Evolutionary conservation across 352 stramenopile species (phyloP).

Genomic region (Pythium periplocum): DNA sequence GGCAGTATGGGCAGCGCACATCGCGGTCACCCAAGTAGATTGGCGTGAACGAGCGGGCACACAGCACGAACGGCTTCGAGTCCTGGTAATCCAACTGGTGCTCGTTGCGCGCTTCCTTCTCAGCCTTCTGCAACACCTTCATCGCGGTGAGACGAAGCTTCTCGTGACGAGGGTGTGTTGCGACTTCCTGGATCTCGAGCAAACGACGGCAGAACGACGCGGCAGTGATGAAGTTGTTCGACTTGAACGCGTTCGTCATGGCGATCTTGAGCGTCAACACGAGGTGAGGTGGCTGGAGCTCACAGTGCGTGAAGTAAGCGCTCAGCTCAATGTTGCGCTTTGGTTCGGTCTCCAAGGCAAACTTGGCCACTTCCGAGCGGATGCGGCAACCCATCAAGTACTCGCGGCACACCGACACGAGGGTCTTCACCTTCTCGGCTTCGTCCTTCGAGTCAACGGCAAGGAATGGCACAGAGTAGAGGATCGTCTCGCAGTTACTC

Average conservation of each 20-base stretch:
- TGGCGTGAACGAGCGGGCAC: constrained; percentile 92
- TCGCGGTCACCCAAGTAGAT: constrained; percentile 91
- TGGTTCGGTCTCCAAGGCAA: constrained; percentile 60
- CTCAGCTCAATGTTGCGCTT: constrained; percentile 95
- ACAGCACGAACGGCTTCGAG: constrained; percentile 94
- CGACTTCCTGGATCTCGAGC: constrained; percentile 97
- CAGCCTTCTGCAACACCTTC: constrained; percentile 98
- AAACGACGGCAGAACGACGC: constrained; percentile 98
- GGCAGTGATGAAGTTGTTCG: constrained; percentile 99
- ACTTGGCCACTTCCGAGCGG: constrained; percentile 80
- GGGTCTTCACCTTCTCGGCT: constrained; percentile 91
- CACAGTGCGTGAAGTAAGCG: constrained; percentile 99
- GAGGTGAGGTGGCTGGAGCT: constrained; percentile 97
- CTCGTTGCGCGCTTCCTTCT: constrained; percentile 98
- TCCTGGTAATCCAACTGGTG: constrained; percentile 97
- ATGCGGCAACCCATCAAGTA: constrained; percentile 98
- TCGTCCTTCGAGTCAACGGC: constrained; percentile 92
- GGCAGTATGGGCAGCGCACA: constrained; percentile 95
- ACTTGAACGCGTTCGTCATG: constrained; percentile 99
- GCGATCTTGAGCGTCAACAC: constrained; percentile 98
- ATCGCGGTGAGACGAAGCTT: constrained; percentile 93
- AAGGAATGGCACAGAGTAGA: constrained; percentile 94
- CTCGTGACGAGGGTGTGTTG: constrained; percentile 83
- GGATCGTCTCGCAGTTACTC: constrained; percentile 88
- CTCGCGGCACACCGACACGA: constrained; percentile 95